Conservation (phyloP, 2,329 filamentous ascomycete genomes). For the Hirsutella rhossiliensis region DNA sequence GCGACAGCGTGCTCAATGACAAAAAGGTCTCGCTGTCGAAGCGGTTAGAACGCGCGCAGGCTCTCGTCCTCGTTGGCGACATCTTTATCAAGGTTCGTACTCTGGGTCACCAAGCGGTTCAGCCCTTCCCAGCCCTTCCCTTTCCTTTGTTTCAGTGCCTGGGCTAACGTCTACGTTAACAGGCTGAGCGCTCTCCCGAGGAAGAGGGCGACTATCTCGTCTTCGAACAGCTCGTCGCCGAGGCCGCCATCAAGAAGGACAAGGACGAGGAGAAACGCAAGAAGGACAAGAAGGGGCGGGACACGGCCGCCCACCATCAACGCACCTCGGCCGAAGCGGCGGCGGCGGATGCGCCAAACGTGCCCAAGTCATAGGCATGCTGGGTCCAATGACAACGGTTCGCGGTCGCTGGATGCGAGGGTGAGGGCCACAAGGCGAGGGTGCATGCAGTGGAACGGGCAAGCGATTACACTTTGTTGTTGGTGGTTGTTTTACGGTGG, state of each 20-base stretch:
- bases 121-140: neutral
- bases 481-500: neutral
- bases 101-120: neutral
- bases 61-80: slow-evolving; percentile 76
- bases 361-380: slow-evolving; percentile 7
- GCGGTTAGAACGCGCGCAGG: slow-evolving; percentile 82
- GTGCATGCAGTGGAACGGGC: neutral
- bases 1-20: slow-evolving; percentile 72
- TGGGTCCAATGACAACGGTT: neutral
- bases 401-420: neutral
- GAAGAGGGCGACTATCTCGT: slow-evolving; percentile 98
- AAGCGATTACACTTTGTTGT: neutral
- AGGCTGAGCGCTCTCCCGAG: slow-evolving; percentile 83
- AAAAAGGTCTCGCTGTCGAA: slow-evolving; percentile 72
- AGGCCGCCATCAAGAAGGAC: slow-evolving; percentile 92
- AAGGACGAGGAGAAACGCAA: slow-evolving; percentile 62
- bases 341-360: slow-evolving; percentile 14
- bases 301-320: slow-evolving; percentile 16
- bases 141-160: neutral
- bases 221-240: slow-evolving; percentile 94
- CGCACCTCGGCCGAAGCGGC: slow-evolving; percentile 14
- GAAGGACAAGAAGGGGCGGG: slow-evolving; percentile 36
- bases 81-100: slow-evolving; percentile 69
- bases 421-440: neutral
- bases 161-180: neutral